These are phyloP conservation scores for Candida boleticola DNA, from an alignment of 805 yeast species.

Conservation along the genomic window DNA sequence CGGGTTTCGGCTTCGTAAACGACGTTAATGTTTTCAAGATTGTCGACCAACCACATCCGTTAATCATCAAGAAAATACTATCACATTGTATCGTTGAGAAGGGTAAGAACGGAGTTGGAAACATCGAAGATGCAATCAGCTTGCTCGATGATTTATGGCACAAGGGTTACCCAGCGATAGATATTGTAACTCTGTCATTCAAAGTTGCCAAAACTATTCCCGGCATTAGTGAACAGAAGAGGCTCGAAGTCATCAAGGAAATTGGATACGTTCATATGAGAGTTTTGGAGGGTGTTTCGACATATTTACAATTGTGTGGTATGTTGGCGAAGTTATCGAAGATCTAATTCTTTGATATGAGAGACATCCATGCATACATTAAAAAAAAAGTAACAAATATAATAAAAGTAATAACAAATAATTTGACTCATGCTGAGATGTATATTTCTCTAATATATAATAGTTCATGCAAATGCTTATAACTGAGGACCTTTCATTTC, in stretches of 20 bases:
- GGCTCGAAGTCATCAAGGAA: constrained; percentile 77
- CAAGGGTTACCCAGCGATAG: constrained; percentile 91
- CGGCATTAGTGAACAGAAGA: constrained; percentile 61
- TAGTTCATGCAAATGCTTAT: no score
- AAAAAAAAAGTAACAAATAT: no score
- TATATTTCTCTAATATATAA: no score
- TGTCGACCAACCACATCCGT: constrained; percentile 95
- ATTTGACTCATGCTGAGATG: no score
- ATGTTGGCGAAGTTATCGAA: constrained; percentile 61
- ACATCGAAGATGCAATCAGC: constrained; percentile 64
- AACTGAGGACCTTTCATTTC: constrained; percentile 6
- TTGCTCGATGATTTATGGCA: constrained; percentile 72
- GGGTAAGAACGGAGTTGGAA: constrained; percentile 13
- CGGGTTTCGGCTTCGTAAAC: constrained; percentile 90
- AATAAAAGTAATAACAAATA: no score
- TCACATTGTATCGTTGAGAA: constrained; percentile 37
- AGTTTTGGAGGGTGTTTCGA: constrained; percentile 87
- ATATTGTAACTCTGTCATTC: constrained; percentile 87
- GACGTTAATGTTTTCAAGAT: constrained; percentile 91
- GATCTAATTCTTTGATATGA: no score
- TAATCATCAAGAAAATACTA: constrained; percentile 67
- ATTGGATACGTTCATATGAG: constrained; percentile 93
- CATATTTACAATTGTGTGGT: constrained; percentile 83
- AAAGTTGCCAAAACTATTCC: constrained; percentile 78
- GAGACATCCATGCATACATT: neutral